Evolutionary conservation across 129 eudicot genomes (phyloP), one percentile per base, ranked within the genome.

Genomic region (Escallonia herrerae): DNA sequence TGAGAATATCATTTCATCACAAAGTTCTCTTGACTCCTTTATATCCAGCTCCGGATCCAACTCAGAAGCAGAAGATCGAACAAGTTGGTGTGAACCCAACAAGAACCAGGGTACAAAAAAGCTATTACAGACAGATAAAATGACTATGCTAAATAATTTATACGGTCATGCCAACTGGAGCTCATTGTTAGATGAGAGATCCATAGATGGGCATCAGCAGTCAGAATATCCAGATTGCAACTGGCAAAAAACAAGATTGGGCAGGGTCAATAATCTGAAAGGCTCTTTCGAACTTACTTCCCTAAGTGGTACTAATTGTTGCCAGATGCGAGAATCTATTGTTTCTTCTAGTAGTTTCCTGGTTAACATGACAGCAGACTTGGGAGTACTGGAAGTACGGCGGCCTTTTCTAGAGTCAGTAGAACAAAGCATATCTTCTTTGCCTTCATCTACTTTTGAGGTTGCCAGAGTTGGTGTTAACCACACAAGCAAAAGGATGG

Each of bases 11-110:
- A 38, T 62, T 58, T 43, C 83, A 52, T 80, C 89, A 3, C 87
- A 68, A 67, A 79, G 74, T 74, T 82, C 89, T 44, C 69, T 76
- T 11, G 79, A 77, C 55, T 78, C 85, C 48, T 57, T 66, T 60
- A 73, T 82, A 56, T 89, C 85, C 43, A 77, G 82, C 72, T 77
- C 87, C 4, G 89, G 84, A 12, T 78, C 90, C 40, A 75, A 82
- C 45, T 85, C 87, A 48, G 81, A 75, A 62, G 79, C 75, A 47
- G 91, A 85, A 63, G 83, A 82, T 73, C 82, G 59, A 69, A 69
- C 67, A 65, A 58, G 41, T 10, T 69, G 70, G 56, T 56, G 63
- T 50, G 73, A 70, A 66, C 55, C 77, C 63, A 48, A 50, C 40
- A 70, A 51, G 58, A 55, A 57, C 61, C 44, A 60, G 12, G 51